Evolutionary conservation across 192 early-diverging fungal species (phyloP).

Genomic region (Rhizophagus clarus): DNA sequence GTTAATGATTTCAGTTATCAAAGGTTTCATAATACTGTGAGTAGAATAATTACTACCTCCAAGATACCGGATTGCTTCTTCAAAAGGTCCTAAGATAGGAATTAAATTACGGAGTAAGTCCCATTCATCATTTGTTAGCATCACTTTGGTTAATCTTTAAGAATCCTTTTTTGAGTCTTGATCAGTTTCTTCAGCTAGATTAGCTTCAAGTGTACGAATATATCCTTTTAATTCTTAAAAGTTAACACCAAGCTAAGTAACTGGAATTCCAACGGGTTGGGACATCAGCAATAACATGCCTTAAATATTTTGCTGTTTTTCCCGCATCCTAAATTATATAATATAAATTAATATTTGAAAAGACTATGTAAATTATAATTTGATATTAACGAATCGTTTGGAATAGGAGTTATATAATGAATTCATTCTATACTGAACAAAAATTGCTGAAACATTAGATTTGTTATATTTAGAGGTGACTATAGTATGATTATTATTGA

Average conservation of each 20-base stretch:
- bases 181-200: neutral
- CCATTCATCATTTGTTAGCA: neutral
- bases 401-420: too few relatives aligned
- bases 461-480: too few relatives aligned
- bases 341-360: too few relatives aligned
- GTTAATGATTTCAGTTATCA: neutral
- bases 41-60: neutral
- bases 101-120: neutral
- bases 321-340: too few relatives aligned
- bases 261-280: neutral
- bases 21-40: too few relatives aligned
- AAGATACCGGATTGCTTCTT: neutral
- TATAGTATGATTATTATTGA: too few relatives aligned
- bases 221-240: conserved; percentile 1
- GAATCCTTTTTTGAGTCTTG: neutral
- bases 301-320: too few relatives aligned
- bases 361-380: too few relatives aligned
- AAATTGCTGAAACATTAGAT: too few relatives aligned
- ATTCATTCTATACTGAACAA: too few relatives aligned
- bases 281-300: neutral
- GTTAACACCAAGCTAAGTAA: neutral
- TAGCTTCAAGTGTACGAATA: neutral
- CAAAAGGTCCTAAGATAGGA: neutral
- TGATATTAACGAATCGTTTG: too few relatives aligned
- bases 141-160: neutral